These are phyloP conservation scores for Talaromyces thailandensis DNA, from an alignment of 495 filamentous ascomycete genomes.

Conservation along the genomic window DNA sequence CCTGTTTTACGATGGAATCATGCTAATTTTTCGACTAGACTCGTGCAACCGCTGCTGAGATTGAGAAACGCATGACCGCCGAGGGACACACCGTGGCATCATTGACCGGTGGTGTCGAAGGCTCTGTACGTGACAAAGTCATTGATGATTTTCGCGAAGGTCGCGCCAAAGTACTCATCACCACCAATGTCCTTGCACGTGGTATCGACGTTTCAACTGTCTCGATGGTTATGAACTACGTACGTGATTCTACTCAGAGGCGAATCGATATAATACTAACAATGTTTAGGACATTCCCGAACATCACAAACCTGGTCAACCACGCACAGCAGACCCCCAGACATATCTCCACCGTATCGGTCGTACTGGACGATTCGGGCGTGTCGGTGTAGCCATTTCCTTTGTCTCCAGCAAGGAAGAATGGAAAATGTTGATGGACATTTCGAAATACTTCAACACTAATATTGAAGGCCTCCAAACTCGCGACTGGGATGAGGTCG, in stretches of 20 bases:
- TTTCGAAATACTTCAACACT: constrained; percentile 61
- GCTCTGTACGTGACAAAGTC: constrained; percentile 69
- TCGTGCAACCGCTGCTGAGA: constrained; percentile 68
- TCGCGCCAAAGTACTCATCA: constrained; percentile 91
- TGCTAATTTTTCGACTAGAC: constrained; percentile 39
- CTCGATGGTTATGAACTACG: constrained; percentile 95
- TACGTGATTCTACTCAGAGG: constrained; percentile 47
- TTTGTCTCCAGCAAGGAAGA: constrained; percentile 77
- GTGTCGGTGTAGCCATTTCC: constrained; percentile 89
- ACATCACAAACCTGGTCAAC: constrained; percentile 12
- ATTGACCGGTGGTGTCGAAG: constrained; percentile 79
- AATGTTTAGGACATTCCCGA: constrained; percentile 48
- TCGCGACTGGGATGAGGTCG: constrained; percentile 80
- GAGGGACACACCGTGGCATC: constrained; percentile 89
- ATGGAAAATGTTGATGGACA: constrained; percentile 65
- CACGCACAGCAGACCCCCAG: constrained; percentile 60
- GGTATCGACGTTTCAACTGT: constrained; percentile 97
- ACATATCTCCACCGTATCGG: constrained; percentile 98
- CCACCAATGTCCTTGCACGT: constrained; percentile 93
- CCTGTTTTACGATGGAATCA: constrained; percentile 9
- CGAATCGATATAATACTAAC: neutral
- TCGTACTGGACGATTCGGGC: constrained; percentile 92
- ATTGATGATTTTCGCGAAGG: constrained; percentile 84
- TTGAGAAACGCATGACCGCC: constrained; percentile 73
- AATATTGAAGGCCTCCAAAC: constrained; percentile 51